A percentile compares a stretch with the other conserved stretches of the same genome.
These are phyloP conservation scores for Collybia nuda DNA, from an alignment of 768 basidiomycete genomes.

Conservation along the genomic window DNA sequence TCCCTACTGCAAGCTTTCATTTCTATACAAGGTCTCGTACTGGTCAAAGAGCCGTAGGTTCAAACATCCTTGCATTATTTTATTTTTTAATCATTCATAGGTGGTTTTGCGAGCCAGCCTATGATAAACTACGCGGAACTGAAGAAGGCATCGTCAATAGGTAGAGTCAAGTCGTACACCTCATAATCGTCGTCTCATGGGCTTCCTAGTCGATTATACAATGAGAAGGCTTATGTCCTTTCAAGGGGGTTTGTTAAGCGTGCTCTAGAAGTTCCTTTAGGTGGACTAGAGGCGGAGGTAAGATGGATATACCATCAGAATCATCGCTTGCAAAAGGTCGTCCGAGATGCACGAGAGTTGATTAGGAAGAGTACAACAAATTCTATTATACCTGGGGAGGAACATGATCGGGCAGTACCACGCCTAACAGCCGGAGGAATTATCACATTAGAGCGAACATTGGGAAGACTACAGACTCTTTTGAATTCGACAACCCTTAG, in stretches of 20 bases:
- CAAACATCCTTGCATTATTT: not conserved
- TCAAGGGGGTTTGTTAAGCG: conserved; percentile 89
- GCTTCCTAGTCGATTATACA: conserved; percentile 79
- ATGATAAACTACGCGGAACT: conserved; percentile 88
- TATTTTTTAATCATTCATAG: conserved; percentile 30
- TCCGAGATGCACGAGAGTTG: conserved; percentile 59
- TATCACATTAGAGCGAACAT: conserved; percentile 73
- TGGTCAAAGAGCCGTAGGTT: conserved; percentile 89
- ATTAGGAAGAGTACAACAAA: conserved; percentile 64
- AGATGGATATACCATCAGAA: conserved; percentile 67
- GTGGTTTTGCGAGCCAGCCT: conserved; percentile 92
- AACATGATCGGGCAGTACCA: conserved; percentile 60
- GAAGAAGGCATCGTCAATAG: conserved; percentile 89
- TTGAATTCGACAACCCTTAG: conserved; percentile 15
- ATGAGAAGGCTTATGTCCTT: conserved; percentile 89
- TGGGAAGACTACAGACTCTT: conserved; percentile 61
- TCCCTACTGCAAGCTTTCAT: conserved; percentile 91
- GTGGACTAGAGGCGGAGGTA: conserved; percentile 72
- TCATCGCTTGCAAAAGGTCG: conserved; percentile 66
- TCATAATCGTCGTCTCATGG: conserved; percentile 2
- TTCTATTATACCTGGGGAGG: conserved; percentile 25
- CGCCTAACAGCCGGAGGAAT: conserved; percentile 77
- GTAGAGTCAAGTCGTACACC: conserved; percentile 28
- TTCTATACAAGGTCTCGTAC: conserved; percentile 90
- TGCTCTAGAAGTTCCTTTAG: conserved; percentile 78